A percentile compares a stretch with the other conserved stretches of the same genome.
Conservation (phyloP, 2,329 filamentous ascomycete species). For the Chaetomium sp. region DNA sequence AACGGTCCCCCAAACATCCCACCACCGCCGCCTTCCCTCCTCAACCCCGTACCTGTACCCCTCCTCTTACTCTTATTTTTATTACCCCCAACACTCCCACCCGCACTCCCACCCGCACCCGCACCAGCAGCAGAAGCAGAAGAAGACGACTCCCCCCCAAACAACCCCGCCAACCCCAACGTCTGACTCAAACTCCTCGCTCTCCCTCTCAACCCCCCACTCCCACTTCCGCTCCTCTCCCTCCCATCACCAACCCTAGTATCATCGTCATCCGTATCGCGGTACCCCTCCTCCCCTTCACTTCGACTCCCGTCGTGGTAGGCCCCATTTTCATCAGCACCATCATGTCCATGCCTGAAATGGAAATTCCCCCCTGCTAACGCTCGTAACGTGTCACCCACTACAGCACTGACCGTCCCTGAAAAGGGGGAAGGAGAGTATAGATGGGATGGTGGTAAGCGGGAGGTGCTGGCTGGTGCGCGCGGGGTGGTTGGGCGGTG, state of each 20-base stretch:
- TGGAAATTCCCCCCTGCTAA: background rate
- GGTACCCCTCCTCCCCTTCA: slow-evolving; percentile 50
- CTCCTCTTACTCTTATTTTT: background rate
- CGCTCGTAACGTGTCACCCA: slow-evolving; percentile 41
- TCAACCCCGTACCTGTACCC: background rate
- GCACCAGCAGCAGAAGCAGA: background rate
- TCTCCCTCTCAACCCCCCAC: slow-evolving; percentile 26
- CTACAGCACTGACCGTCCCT: slow-evolving; percentile 51
- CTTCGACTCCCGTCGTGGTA: slow-evolving; percentile 20
- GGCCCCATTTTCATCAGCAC: background rate
- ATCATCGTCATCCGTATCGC: slow-evolving; percentile 30
- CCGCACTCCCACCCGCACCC: background rate
- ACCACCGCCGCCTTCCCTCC: background rate
- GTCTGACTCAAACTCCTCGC: slow-evolving; percentile 36
- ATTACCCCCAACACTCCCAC: background rate
- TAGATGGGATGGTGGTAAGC: slow-evolving; percentile 37
- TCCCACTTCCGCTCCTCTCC: slow-evolving; percentile 3
- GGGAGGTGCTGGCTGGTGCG: slow-evolving; percentile 33
- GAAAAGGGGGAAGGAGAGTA: slow-evolving; percentile 56
- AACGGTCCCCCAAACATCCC: background rate
- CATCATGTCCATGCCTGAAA: background rate
- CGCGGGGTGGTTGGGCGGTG: slow-evolving; percentile 26
- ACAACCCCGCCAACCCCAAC: slow-evolving; percentile 27
- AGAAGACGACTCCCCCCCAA: background rate
- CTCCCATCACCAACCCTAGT: background rate